Evolutionary conservation across 371 early-diverging fungal genomes (phyloP), one percentile per base, ranked within the genome.

Genomic region (Rhizoclosmatium hyalinum): DNA sequence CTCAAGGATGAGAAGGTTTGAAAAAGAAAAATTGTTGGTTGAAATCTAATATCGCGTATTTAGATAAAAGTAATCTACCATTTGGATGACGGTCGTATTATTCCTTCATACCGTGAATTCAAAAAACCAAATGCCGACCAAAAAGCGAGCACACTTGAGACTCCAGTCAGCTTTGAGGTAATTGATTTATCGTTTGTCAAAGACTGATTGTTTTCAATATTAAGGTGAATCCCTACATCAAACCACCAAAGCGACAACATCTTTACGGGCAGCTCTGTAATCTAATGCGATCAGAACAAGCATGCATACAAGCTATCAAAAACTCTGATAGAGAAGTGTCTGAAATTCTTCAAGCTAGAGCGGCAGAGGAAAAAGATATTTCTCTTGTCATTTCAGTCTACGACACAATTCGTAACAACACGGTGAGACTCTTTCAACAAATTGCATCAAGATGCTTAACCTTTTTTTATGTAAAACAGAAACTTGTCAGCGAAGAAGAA

Each of bases 361-460:
- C 74, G 0, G 32, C 72, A 2, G 87, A 88, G 69, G 88, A 89
- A 69, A 73, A 74, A 60, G 85, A 84, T 19, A 81, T 88, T 17
- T 24, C 73, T 12, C 68, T 88, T 39, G 65, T 70, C 2, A 78
- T 87, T 3, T 84, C 86, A 2, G 80, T 88, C 1, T 85, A 85
- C 64, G 89, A 88, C 64, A 88, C 89, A 1, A 81, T 86, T 21
- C 78, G 87, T 17, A 87, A 87, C 72, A 81, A 84, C 46, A 82
- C 80, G 74, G 86, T 85, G 42, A 3, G 73, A 19, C 10, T n/a
- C 42, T 53, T 12, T 53, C 53, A 53, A 12, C 53, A 53, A 12
- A n/a, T 10, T 10, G 53, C 14, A 53, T 12, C 10, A 12, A 12
- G 19, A 17, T 42, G 1, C 1, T 47, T 43, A 39, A 65, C 24